Conservation (phyloP, 2,329 filamentous ascomycete species). For the Parascedosporium putredinis region DNA sequence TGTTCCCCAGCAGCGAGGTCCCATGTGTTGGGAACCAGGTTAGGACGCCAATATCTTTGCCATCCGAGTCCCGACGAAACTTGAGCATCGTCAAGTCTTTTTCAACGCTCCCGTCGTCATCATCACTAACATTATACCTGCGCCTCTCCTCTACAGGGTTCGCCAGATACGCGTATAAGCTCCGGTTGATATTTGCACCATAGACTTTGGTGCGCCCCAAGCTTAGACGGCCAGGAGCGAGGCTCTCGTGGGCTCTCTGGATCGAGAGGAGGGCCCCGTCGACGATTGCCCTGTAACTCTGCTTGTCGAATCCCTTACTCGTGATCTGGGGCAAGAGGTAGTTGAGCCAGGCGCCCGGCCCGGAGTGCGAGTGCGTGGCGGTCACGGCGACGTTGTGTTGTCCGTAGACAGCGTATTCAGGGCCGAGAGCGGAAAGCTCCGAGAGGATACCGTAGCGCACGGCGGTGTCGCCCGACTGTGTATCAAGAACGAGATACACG, state of each 20-base stretch:
- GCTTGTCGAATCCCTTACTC: conserved; percentile 71
- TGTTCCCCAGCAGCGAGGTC: conserved; percentile 82
- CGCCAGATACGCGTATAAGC: conserved; percentile 71
- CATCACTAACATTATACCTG: conserved; percentile 40
- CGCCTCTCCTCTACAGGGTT: conserved; percentile 66
- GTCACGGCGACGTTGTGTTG: conserved; percentile 80
- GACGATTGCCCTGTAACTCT: conserved; percentile 83
- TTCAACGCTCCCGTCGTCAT: conserved; percentile 42
- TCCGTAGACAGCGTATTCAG: conserved; percentile 63
- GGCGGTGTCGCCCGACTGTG: conserved; percentile 80
- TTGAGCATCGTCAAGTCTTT: conserved; percentile 70
- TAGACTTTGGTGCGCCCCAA: conserved; percentile 51
- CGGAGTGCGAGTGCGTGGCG: conserved; percentile 87
- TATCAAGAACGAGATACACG: conserved; percentile 80
- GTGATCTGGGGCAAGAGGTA: conserved; percentile 90
- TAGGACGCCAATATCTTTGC: conserved; percentile 66
- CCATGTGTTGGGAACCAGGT: conserved; percentile 90
- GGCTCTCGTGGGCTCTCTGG: conserved; percentile 55
- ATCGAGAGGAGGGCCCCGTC: conserved; percentile 77
- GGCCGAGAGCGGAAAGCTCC: conserved; percentile 57
- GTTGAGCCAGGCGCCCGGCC: conserved; percentile 87
- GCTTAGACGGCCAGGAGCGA: conserved; percentile 50
- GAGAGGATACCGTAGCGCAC: conserved; percentile 79
- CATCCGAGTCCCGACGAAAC: conserved; percentile 61
- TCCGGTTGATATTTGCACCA: conserved; percentile 73